Evolutionary conservation across 116 monocot genomes (phyloP), one percentile per base, ranked within the genome.

Genomic region (Zostera marina): DNA sequence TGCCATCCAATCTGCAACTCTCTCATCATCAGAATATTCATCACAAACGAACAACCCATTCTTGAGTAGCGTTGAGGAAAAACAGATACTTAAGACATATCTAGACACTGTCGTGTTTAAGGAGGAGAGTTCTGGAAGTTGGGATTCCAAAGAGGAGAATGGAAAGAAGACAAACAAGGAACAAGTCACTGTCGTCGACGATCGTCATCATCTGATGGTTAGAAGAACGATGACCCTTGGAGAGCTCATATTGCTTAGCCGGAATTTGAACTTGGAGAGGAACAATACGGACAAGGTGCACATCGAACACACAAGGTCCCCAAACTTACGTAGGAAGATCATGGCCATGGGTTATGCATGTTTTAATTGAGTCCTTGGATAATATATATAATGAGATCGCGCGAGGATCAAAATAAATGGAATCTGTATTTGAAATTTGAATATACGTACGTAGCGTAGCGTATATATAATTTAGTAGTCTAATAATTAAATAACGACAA

Each of bases 241-340:
- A 13, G 92, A 92, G 51, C 92, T 92, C 42, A 84, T 92, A 44
- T 12, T 84, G 61, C 44, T 87, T 46, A 92, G 81, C 71, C 73
- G 83, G 16, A 60, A 40, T 2, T 19, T 62, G 54, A 61, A 43
- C 45, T 45, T 25, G 8, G 46, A 9, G 38, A 8, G 32, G 12
- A 40, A 51, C 17, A 17, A 23, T 15, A 8, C 22, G 4, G 11
- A 22, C 14, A 16, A 58, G 12, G 43, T 1, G 4, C 22, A 21
- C 21, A 22, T 41, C n/a, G 14, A 42, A 3, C 42, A 59, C n/a
- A 42, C 19, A 3, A 59, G 10, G 14, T 11, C 24, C 11, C 21
- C 60, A n/a, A 45, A 23, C 24, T 23, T 45, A n/a, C 48, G 9
- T 32, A 19, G 32, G 47, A 19, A 24, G 47, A 10, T 44, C 10